These are phyloP conservation scores for Coemansia erecta DNA, from an alignment of 192 early-diverging fungal species.

Conservation along the genomic window DNA sequence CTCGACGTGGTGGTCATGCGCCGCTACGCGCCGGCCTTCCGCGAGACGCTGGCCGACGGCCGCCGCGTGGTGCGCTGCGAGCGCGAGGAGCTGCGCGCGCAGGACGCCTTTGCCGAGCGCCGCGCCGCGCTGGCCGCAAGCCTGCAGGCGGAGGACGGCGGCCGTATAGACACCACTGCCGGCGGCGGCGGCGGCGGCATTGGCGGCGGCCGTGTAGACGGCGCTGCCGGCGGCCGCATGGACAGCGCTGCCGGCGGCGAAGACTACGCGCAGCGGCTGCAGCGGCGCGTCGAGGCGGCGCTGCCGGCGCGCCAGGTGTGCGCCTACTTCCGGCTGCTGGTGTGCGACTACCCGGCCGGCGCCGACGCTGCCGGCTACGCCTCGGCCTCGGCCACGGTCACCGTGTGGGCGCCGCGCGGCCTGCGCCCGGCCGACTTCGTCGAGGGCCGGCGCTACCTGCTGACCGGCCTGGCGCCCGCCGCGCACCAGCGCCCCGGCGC, in stretches of 20 bases:
- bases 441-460: constrained; percentile 31
- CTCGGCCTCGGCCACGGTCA: constrained; percentile 17
- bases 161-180: not conserved
- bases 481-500: not conserved
- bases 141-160: not conserved
- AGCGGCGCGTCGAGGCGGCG: constrained; percentile 8
- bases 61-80: constrained; percentile 22
- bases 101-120: constrained; percentile 5
- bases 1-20: constrained; percentile 43
- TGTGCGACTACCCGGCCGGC: constrained; percentile 43
- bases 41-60: constrained; percentile 27
- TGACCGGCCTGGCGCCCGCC: constrained; percentile 16
- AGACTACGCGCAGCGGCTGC: not conserved
- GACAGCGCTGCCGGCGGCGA: not conserved
- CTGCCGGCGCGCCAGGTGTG: constrained; percentile 28
- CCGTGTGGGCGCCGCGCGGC: constrained; percentile 34
- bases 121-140: not conserved
- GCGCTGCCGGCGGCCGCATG: not conserved
- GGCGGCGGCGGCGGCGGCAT: not conserved
- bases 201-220: too few species aligned
- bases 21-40: constrained; percentile 32
- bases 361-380: not conserved
- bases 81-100: constrained; percentile 28
- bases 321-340: constrained; percentile 27
- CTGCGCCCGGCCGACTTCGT: constrained; percentile 21